These are phyloP conservation scores for Phytophthora multivora DNA, from an alignment of 352 stramenopile genomes.

Conservation along the genomic window DNA sequence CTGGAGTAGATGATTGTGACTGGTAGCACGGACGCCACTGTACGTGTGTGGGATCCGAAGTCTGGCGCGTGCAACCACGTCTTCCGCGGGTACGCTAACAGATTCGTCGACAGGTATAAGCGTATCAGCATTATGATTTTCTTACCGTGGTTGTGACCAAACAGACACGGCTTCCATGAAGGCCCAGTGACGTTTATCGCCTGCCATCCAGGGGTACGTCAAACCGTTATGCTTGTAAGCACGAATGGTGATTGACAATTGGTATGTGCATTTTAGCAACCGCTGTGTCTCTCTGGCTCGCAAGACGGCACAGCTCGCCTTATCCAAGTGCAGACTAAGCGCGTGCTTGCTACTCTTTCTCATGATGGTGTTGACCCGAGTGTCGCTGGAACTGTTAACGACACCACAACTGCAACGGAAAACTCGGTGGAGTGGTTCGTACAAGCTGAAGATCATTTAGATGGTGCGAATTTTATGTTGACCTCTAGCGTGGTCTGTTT, in stretches of 20 bases:
- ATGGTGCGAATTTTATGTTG: neutral
- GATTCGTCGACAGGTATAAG: neutral
- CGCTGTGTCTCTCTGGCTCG: slow-evolving; percentile 91
- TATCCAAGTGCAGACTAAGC: slow-evolving; percentile 94
- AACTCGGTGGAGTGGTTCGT: slow-evolving; percentile 90
- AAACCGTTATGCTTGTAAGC: neutral
- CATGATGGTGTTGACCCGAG: slow-evolving; percentile 68
- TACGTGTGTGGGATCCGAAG: slow-evolving; percentile 96
- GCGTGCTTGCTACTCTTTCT: slow-evolving; percentile 89
- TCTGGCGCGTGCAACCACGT: slow-evolving; percentile 93
- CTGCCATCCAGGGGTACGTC: slow-evolving; percentile 83
- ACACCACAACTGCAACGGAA: slow-evolving; percentile 53
- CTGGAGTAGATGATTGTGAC: slow-evolving; percentile 88
- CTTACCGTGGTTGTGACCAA: slow-evolving; percentile 11
- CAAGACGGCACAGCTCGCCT: slow-evolving; percentile 95
- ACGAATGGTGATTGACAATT: no score
- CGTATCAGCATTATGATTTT: neutral
- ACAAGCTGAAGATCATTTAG: neutral
- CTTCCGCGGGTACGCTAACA: slow-evolving; percentile 69
- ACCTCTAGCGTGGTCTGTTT: slow-evolving; percentile 1
- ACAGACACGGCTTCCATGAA: slow-evolving; percentile 85
- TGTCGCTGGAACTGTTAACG: slow-evolving; percentile 51
- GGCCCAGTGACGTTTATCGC: slow-evolving; percentile 91
- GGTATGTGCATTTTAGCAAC: slow-evolving; percentile 61
- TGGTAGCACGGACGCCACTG: slow-evolving; percentile 93